Evolutionary conservation across 108 stramenopile species (phyloP).

Genomic region (Chaetoceros tenuissimus): DNA sequence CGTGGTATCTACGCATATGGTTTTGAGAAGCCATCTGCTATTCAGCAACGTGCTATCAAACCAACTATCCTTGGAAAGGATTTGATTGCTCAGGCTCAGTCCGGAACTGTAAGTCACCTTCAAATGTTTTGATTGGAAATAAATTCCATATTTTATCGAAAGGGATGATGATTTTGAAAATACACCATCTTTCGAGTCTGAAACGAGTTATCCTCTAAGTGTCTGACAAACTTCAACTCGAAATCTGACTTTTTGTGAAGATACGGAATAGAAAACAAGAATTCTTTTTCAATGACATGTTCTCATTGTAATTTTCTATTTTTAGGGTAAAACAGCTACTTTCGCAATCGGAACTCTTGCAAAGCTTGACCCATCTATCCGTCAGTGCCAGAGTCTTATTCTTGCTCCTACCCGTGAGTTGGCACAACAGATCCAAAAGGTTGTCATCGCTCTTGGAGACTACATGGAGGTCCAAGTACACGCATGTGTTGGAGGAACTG

Average conservation of each 20-base stretch:
- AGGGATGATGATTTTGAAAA: conserved; percentile 71
- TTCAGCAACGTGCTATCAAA: conserved; percentile 98
- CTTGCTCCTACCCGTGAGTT: conserved; percentile 99
- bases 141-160: background rate
- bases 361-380: conserved; percentile 83
- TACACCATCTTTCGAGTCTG: conserved; percentile 99
- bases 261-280: too few species aligned
- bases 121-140: background rate
- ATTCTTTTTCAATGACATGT: too few species aligned
- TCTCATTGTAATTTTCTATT: too few species aligned
- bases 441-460: conserved; percentile 96
- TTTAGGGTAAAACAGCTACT: conserved; percentile 96
- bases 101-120: conserved; percentile 85
- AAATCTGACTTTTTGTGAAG: conserved; percentile 86
- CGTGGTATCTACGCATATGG: conserved; percentile 98
- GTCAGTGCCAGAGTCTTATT: conserved; percentile 95
- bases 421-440: conserved; percentile 99
- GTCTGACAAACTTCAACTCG: conserved; percentile 76
- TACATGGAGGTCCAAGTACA: conserved; percentile 98
- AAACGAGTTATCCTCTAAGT: conserved; percentile 89
- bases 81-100: conserved; percentile 99
- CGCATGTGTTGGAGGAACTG: conserved; percentile 99
- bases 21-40: conserved; percentile 99
- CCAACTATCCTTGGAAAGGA: conserved; percentile 95
- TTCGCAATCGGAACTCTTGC: conserved; percentile 97